Evolutionary conservation across 2,329 filamentous ascomycete species (phyloP).

Genomic region (Fusarium sp.): DNA sequence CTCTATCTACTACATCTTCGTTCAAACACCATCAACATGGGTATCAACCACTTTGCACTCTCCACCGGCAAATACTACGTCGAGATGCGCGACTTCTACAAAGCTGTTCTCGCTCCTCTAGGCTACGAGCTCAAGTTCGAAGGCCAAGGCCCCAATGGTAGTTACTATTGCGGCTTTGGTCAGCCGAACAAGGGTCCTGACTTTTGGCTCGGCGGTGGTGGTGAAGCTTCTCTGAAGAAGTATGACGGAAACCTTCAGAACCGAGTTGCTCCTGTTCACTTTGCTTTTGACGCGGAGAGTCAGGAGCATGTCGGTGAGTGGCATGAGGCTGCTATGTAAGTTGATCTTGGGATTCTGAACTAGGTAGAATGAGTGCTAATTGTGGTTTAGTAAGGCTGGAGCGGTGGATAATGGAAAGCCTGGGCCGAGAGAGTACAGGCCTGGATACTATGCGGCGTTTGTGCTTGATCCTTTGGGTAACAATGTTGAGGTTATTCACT

Average conservation of each 20-base stretch:
- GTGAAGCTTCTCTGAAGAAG: constrained; percentile 34
- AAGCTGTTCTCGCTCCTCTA: constrained; percentile 46
- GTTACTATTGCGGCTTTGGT: constrained; percentile 46
- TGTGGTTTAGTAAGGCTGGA: constrained; percentile 56
- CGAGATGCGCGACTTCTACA: constrained; percentile 51
- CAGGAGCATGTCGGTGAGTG: constrained; percentile 46
- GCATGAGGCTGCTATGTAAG: constrained; percentile 48
- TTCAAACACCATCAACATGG: constrained; percentile 34
- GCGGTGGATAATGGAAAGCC: constrained; percentile 66
- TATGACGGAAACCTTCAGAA: constrained; percentile 44
- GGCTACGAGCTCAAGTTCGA: constrained; percentile 46
- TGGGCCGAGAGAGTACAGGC: constrained; percentile 61
- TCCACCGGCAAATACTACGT: constrained; percentile 46
- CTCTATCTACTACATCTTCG: background rate
- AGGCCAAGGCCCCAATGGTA: constrained; percentile 11
- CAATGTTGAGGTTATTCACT: constrained; percentile 64
- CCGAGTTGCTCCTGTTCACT: constrained; percentile 42
- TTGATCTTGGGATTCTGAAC: background rate
- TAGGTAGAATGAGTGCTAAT: background rate
- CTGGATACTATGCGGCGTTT: constrained; percentile 67
- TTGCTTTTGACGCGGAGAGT: constrained; percentile 42
- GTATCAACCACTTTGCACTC: constrained; percentile 44
- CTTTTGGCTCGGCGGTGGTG: constrained; percentile 49
- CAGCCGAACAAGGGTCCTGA: constrained; percentile 33
- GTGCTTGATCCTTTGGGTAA: constrained; percentile 66